Evolutionary conservation across 306 rosid genomes (phyloP), one percentile per base, ranked within the genome.

Genomic region (Dalbergia cultrata): DNA sequence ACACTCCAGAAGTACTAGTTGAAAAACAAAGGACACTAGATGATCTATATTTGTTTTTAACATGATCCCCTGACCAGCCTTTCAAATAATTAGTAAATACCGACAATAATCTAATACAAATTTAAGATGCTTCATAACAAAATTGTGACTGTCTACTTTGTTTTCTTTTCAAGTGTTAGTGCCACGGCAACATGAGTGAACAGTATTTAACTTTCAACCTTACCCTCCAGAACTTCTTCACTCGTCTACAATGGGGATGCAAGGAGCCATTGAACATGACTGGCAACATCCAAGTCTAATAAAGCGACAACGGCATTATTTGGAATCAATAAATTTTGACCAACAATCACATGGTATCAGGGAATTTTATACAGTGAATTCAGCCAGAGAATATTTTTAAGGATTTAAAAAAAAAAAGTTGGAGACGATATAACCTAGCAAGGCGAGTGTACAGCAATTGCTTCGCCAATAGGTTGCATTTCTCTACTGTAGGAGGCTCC

Each of bases 381-480:
- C 79, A 57, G 37, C 76, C 61, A 80, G 12, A 62, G 37, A 50
- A 47, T n/a, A 37, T 35, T 13, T 75, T 14, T 37, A 10, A 71
- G 43, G 60, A 18, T 26, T 26, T 0, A 16, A 13, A 50, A 50
- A 5, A 31, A 43, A 67, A 57, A 18, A 70, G 70, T 72, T 35
- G 31, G 45, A 41, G 71, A 75, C 84, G 73, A 58, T 58, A 79
- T 75, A 68, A 93, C 99, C 99, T 95, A 50, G 99, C 99, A 73
- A 95, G 97, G 7, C 97, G 97, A 58, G 97, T 95, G 85, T 90
- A 92, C 13, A 95, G 50, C 86, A 95, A 88, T 76, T 95, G 97
- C 83, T 91, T 95, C 0, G 97, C 79, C n/a, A 95, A 88, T 26
- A 68, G 72, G 45, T 82, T 82, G 89, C 99, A 95, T 86, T 92